Base-by-base conservation (phyloP, 306 rosid species). In the Vigna trinervia region DNA sequence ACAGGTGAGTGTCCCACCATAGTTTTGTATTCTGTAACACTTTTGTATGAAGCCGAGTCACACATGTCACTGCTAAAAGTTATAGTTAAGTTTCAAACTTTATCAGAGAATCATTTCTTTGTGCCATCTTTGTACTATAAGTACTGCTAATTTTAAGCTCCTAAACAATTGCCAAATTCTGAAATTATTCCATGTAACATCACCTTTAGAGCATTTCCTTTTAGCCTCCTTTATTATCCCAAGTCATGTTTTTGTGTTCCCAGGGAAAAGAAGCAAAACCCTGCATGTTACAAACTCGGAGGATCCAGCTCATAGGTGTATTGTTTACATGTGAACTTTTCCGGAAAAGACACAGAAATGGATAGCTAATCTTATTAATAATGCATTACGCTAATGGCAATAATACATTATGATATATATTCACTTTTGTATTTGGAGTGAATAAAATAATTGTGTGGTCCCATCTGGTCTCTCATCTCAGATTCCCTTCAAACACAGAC, bases 301-400 rank as follows among this genome's bases (percentile, higher is more conserved):
- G 83, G 50, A 82, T 76, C 86, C 86, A 87, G 86, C 88, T 78
- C 69, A 84, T 78, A 20, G 41, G 32, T 51, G 20, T 63, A 57
- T 78, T 78, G 74, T 70, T 68, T 81, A 48, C 76, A 69, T 48
- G 84, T 54, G 81, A 81, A 26, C 75, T 70, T 85, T 73, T 74
- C 68, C 64, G 68, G 43, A 74, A 62, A 79, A 81, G 84, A 81
- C 81, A 73, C 77, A 84, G 58, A 73, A 13, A 54, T 53, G 52
- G 72, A 30, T 61, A 68, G 66, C 45, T 79, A 71, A 70, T 36
- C 68, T 59, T 14, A 57, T 34, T 77, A 60, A 81, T 77, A 81
- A 78, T 78, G 78, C 66, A 48, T 78, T 72, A 48, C 38, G 62
- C 66, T 78, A 60, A 81, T 76, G 30, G 52, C 76, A 85, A 76